phyloP scores from a whole-genome alignment of 2,329 filamentous ascomycete genomes.

The Cadophora gregata region DNA sequence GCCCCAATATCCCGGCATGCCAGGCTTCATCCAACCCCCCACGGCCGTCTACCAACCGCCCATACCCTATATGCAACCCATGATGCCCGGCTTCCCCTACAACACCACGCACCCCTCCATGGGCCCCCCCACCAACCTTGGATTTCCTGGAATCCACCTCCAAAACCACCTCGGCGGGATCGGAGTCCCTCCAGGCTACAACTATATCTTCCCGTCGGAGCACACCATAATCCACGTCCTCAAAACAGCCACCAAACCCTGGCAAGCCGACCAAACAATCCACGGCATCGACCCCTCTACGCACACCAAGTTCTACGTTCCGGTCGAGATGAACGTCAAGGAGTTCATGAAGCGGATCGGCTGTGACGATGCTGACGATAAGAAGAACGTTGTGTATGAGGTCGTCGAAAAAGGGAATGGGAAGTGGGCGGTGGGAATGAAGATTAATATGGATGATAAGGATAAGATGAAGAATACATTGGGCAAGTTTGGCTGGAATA shows the following conservation, averaged over 20 bases:
- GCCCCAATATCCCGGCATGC: background rate
- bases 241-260: slow-evolving; percentile 54
- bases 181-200: slow-evolving; percentile 66
- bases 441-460: slow-evolving; percentile 56
- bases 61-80: slow-evolving; percentile 8
- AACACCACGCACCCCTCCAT: background rate
- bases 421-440: slow-evolving; percentile 63
- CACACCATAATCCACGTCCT: slow-evolving; percentile 67
- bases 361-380: slow-evolving; percentile 54
- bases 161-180: slow-evolving; percentile 62
- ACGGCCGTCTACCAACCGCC: slow-evolving; percentile 6
- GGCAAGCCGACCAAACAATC: slow-evolving; percentile 52
- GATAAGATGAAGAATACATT: slow-evolving; percentile 56
- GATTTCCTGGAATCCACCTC: slow-evolving; percentile 59
- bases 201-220: slow-evolving; percentile 63
- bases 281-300: slow-evolving; percentile 52
- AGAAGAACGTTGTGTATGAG: slow-evolving; percentile 64
- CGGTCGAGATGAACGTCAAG: slow-evolving; percentile 57
- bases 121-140: slow-evolving; percentile 14
- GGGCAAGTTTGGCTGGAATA: slow-evolving; percentile 64
- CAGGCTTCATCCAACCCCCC: background rate
- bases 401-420: slow-evolving; percentile 60
- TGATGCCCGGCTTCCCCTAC: slow-evolving; percentile 15
- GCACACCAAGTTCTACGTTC: slow-evolving; percentile 56
- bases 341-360: slow-evolving; percentile 66